Conservation (phyloP, 2,329 filamentous ascomycete genomes). For the Onygenales sp. region DNA sequence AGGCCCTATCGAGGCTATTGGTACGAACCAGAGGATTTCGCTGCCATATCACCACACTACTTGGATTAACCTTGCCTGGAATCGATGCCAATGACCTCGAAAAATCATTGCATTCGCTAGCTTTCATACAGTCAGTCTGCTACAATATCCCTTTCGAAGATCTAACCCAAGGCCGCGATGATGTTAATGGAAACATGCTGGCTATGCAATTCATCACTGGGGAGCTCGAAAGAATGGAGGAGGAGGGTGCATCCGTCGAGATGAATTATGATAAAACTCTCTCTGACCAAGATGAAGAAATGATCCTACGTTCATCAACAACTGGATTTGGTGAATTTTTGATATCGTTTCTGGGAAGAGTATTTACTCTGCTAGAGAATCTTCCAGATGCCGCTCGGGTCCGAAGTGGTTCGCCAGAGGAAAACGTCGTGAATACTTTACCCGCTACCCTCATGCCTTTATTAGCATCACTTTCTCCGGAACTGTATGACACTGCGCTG, state of each 20-base stretch:
- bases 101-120: slow-evolving; percentile 88
- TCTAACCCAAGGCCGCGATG: slow-evolving; percentile 58
- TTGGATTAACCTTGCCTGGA: slow-evolving; percentile 87
- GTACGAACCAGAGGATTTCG: slow-evolving; percentile 89
- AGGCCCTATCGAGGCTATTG: slow-evolving; percentile 87
- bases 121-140: slow-evolving; percentile 90
- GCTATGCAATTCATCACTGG: slow-evolving; percentile 90
- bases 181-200: slow-evolving; percentile 62
- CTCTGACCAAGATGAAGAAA: slow-evolving; percentile 74
- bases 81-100: slow-evolving; percentile 97
- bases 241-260: slow-evolving; percentile 72
- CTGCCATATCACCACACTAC: slow-evolving; percentile 85
- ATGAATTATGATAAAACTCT: slow-evolving; percentile 78
- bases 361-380: slow-evolving; percentile 93
- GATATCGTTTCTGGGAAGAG: slow-evolving; percentile 78
- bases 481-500: slow-evolving; percentile 83
- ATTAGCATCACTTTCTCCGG: slow-evolving; percentile 81
- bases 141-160: slow-evolving; percentile 93
- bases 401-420: slow-evolving; percentile 84
- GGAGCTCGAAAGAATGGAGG: slow-evolving; percentile 89
- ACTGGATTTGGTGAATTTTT: slow-evolving; percentile 91
- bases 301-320: slow-evolving; percentile 85
- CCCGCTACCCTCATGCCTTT: slow-evolving; percentile 85
- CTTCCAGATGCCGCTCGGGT: slow-evolving; percentile 82
- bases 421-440: slow-evolving; percentile 91